Conservation (phyloP, 1,284 basidiomycete genomes). For the Wallemia mellicola region DNA sequence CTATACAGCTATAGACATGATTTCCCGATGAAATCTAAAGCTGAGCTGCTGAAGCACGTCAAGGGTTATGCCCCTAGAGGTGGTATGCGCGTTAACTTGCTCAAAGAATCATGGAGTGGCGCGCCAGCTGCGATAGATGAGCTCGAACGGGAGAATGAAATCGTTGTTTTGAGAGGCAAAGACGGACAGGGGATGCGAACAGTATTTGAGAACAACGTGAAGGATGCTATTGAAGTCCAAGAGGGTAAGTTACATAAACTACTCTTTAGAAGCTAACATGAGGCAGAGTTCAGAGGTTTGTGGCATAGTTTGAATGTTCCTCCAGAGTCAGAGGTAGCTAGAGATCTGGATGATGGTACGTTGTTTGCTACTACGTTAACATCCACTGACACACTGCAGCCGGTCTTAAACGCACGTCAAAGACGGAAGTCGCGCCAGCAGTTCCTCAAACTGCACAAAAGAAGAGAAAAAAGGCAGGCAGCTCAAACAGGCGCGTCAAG, state of each 20-base stretch:
- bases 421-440: slow-evolving; percentile 22
- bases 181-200: slow-evolving; percentile 44
- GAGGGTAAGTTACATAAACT: slow-evolving; percentile 26
- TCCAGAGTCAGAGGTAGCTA: slow-evolving; percentile 46
- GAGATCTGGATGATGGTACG: slow-evolving; percentile 36
- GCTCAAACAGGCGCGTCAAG: slow-evolving; percentile 40
- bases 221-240: slow-evolving; percentile 40
- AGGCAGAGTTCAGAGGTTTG: slow-evolving; percentile 46
- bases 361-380: slow-evolving; percentile 2
- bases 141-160: slow-evolving; percentile 55
- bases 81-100: slow-evolving; percentile 47
- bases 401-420: slow-evolving; percentile 36
- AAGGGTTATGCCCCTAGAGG: slow-evolving; percentile 44
- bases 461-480: slow-evolving; percentile 46
- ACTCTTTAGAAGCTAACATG: not conserved
- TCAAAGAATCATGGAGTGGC: slow-evolving; percentile 72
- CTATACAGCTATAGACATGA: slow-evolving; percentile 30
- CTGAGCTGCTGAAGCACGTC: slow-evolving; percentile 46
- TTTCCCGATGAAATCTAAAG: slow-evolving; percentile 52
- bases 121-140: slow-evolving; percentile 52
- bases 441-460: slow-evolving; percentile 27
- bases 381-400: slow-evolving; percentile 18
- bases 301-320: slow-evolving; percentile 63
- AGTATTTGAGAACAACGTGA: slow-evolving; percentile 76
- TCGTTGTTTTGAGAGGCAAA: slow-evolving; percentile 48